Evolutionary conservation across 1,284 basidiomycete genomes (phyloP).

Genomic region (Apiotrichum gracile): DNA sequence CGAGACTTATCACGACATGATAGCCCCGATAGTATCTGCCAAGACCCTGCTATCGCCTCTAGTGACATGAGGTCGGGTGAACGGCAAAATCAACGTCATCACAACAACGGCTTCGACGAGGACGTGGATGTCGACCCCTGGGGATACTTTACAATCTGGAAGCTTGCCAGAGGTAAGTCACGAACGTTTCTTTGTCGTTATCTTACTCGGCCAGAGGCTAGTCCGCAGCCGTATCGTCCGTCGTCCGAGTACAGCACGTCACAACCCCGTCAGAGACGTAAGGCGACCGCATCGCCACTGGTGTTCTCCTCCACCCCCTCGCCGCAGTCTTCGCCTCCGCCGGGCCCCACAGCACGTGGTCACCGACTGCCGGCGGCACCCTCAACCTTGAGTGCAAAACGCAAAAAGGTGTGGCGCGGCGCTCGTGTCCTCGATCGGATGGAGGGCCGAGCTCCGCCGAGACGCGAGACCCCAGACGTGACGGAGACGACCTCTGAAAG

Average conservation of each 20-base stretch:
- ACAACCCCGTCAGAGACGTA: too few relatives aligned
- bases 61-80: too few relatives aligned
- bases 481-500: background rate
- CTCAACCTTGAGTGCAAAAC: slow-evolving; percentile 30
- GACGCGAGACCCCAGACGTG: background rate
- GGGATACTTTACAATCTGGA: background rate
- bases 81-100: background rate
- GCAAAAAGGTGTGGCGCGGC: background rate
- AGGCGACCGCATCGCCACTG: background rate
- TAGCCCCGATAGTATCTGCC: too few relatives aligned
- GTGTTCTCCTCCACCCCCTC: background rate
- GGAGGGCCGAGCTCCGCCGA: background rate
- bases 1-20: too few relatives aligned
- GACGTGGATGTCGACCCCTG: background rate
- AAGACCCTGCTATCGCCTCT: too few relatives aligned
- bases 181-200: background rate
- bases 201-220: background rate
- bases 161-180: background rate
- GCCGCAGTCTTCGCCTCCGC: too few relatives aligned
- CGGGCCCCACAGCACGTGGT: too few relatives aligned
- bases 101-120: background rate
- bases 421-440: background rate
- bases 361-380: background rate
- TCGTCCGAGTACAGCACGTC: background rate
- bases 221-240: background rate